Evolutionary conservation across 2,329 filamentous ascomycete species (phyloP).

Genomic region (Colletotrichum navitas): DNA sequence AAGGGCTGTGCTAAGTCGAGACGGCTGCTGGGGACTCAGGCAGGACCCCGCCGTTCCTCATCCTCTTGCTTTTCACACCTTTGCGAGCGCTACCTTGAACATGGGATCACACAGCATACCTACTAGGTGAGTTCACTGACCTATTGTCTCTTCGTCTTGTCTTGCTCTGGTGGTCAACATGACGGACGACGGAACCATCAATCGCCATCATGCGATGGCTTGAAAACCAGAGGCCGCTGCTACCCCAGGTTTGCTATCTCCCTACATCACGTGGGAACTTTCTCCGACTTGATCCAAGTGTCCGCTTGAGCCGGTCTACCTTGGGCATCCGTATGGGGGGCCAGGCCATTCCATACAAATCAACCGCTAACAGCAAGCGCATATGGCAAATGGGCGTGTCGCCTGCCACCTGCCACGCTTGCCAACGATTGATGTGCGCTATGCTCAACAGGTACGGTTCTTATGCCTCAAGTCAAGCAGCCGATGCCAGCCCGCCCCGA

Average conservation of each 20-base stretch:
- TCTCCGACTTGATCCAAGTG: background rate
- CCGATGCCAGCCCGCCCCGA: conserved; percentile 13
- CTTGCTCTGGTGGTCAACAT: background rate
- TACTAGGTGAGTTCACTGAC: background rate
- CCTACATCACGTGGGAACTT: background rate
- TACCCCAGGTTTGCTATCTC: background rate
- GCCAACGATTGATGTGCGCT: background rate
- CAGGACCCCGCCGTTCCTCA: conserved; percentile 9
- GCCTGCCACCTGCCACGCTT: background rate
- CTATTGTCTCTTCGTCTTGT: background rate
- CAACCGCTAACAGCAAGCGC: conserved; percentile 3
- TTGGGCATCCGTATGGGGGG: background rate
- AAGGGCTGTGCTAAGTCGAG: conserved; percentile 38
- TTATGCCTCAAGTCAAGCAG: conserved; percentile 8
- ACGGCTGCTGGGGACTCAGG: conserved; percentile 20
- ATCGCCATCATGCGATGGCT: background rate
- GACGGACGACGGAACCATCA: background rate
- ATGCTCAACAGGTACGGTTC: background rate
- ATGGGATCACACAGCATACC: background rate
- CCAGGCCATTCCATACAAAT: background rate
- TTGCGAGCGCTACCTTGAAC: background rate
- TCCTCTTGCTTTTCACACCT: conserved; percentile 1
- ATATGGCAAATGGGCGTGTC: background rate
- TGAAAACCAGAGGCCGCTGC: background rate
- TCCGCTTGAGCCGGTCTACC: background rate